Base-by-base conservation (phyloP, 2,329 filamentous ascomycete genomes). In the Simplicillium aogashimaense region DNA sequence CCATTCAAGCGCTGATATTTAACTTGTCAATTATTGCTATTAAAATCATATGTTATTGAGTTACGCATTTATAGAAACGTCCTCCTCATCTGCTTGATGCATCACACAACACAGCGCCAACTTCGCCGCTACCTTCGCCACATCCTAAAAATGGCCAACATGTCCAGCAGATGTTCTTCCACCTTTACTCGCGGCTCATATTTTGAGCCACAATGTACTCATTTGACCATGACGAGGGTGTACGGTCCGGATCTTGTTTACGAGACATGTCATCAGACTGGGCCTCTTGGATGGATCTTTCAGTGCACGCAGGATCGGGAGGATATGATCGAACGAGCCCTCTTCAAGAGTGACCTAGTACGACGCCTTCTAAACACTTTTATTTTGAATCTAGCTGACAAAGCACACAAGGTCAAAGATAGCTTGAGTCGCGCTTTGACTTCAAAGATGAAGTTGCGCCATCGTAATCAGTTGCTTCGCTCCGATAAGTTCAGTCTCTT, bases 231-330 rank as follows among this genome's bases (percentile, higher is more conserved):
- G 71, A 74, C 76, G 9, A 76, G 81, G 20, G 57, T 86, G 35
- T 84, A 79, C 50, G 72, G 70, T 29, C 43, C 60, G 15, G 54
- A 66, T 20, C 56, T 66, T 36, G 52, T 56, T 14, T 92, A 86
- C 59, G 60, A 69, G 7, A 53, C 67, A 17, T 92, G 86, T 50
- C 62, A 63, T 31, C 60, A 62, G 32, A 57, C 58, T 1, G 74
- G 81, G 1, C 60, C 67, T 13, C 67, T 81, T 39, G 83, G 83
- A 18, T 92, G 82, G 75, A 61, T 92, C 16, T 92, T 86, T 57
- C 67, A 72, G 43, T 92, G 86, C 57, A 74, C 70, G 11, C 76
- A 85, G 54, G 83, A 88, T 50, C 64, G 63, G 10, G 67, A 74
- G 25, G 60, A 65, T 37, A 49, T 61, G 36, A 55, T 59, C 17